phyloP scores from a whole-genome alignment of 371 early-diverging fungal genomes.

The Apophysomyces elegans region DNA sequence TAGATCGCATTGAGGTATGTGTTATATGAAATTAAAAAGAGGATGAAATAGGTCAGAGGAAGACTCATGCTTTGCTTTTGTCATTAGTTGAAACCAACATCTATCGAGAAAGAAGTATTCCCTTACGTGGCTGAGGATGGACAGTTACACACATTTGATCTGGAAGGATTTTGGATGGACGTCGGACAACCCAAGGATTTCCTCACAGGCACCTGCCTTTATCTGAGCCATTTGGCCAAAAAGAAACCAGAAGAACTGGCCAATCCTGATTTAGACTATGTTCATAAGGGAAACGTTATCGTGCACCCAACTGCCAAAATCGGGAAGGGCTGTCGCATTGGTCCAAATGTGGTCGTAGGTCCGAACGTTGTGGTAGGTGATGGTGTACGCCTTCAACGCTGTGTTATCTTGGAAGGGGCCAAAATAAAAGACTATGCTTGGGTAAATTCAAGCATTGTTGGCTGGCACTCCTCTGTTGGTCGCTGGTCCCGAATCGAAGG shows the following conservation, averaged over 20 bases:
- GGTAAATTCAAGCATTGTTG: slow-evolving; percentile 93
- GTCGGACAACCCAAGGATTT: slow-evolving; percentile 99
- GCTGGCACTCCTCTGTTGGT: slow-evolving; percentile 96
- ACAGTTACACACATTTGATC: slow-evolving; percentile 89
- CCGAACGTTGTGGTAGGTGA: slow-evolving; percentile 93
- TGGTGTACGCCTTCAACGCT: slow-evolving; percentile 91
- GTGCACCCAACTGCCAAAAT: slow-evolving; percentile 92
- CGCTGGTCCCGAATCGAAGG: slow-evolving; percentile 95
- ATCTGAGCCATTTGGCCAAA: slow-evolving; percentile 83
- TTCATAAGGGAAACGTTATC: slow-evolving; percentile 84
- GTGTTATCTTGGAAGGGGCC: slow-evolving; percentile 89
- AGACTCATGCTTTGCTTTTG: too few relatives aligned
- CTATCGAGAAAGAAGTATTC: slow-evolving; percentile 99
- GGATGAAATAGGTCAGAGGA: too few relatives aligned
- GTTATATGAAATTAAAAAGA: slow-evolving; percentile 7
- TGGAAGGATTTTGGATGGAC: slow-evolving; percentile 99
- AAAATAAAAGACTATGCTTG: slow-evolving; percentile 89
- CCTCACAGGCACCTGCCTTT: slow-evolving; percentile 94
- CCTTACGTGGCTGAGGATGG: slow-evolving; percentile 88
- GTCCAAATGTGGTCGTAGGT: slow-evolving; percentile 94
- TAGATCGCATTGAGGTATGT: slow-evolving; percentile 87
- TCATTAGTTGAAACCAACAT: slow-evolving; percentile 83
- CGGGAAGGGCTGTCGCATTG: slow-evolving; percentile 93
- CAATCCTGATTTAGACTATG: slow-evolving; percentile 58
- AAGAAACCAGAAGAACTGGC: slow-evolving; percentile 71